These are phyloP conservation scores for Chrysochromulina parva DNA, from an alignment of 78 protist genomes.

Conservation along the genomic window DNA sequence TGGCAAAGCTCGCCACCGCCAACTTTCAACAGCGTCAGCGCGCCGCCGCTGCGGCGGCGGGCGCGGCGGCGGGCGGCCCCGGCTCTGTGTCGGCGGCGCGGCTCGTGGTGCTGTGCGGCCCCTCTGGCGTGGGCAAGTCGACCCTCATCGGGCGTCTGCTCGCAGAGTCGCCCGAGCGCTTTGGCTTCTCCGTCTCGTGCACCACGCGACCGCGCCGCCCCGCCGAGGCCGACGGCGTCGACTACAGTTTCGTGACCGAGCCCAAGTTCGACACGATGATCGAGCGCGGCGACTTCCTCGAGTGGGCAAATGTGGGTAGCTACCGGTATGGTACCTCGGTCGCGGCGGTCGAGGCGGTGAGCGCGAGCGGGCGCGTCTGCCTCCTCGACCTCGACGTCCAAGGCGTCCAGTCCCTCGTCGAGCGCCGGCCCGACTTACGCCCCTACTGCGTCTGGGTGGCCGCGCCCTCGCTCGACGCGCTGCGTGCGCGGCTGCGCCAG, in stretches of 20 bases:
- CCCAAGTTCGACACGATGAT: slow-evolving; percentile 31
- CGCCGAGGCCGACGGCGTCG: slow-evolving; percentile 75
- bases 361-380: slow-evolving; percentile 32
- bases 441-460: background rate
- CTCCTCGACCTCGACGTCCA: slow-evolving; percentile 7
- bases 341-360: slow-evolving; percentile 51
- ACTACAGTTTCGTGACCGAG: slow-evolving; percentile 57
- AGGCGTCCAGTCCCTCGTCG: background rate
- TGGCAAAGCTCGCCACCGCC: too few species aligned
- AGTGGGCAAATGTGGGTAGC: slow-evolving; percentile 68
- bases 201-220: slow-evolving; percentile 68
- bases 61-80: too few species aligned
- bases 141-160: slow-evolving; percentile 64
- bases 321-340: slow-evolving; percentile 75
- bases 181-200: slow-evolving; percentile 76
- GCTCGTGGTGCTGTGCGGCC: slow-evolving; percentile 57
- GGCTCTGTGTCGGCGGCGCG: background rate
- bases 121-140: slow-evolving; percentile 82
- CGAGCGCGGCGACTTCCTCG: slow-evolving; percentile 61
- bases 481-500: background rate
- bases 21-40: too few species aligned
- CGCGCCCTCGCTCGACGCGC: background rate
- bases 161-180: slow-evolving; percentile 32
- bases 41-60: too few species aligned
- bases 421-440: background rate